A percentile compares a stretch with the other conserved stretches of the same genome.
Evolutionary conservation across 192 early-diverging fungal species (phyloP).

Genomic region (Backusella macrospora): DNA sequence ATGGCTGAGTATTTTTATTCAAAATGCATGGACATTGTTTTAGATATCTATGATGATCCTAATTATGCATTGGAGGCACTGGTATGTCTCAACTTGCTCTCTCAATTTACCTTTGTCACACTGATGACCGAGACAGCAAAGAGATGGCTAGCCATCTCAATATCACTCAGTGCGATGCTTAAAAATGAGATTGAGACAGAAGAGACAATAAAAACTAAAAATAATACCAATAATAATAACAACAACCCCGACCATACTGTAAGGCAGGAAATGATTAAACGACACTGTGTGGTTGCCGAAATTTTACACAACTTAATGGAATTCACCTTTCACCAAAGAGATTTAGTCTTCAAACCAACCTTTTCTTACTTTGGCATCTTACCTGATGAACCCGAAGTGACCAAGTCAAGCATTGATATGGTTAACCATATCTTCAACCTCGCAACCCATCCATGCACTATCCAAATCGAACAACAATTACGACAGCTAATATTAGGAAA

Average conservation of each 20-base stretch:
- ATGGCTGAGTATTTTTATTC: slow-evolving; percentile 19
- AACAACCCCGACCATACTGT: no score
- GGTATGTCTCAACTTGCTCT: background rate
- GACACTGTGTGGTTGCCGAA: background rate
- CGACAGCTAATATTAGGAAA: background rate
- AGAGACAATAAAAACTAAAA: background rate
- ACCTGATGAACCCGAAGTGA: background rate
- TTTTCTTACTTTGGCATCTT: background rate
- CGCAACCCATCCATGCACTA: background rate
- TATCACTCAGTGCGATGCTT: background rate
- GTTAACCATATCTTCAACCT: background rate
- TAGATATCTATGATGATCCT: slow-evolving; percentile 18
- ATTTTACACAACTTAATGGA: background rate
- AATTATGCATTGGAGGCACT: slow-evolving; percentile 8
- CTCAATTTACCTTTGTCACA: background rate
- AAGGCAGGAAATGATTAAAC: background rate
- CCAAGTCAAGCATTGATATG: background rate
- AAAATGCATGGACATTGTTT: background rate
- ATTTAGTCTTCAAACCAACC: background rate
- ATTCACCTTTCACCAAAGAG: background rate
- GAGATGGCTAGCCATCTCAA: background rate
- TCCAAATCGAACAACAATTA: background rate
- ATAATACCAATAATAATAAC: background rate
- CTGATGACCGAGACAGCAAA: background rate
- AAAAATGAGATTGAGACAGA: background rate